Base-by-base conservation (phyloP, 164 flowering plant genomes). In the Warburgia ugandensis region DNA sequence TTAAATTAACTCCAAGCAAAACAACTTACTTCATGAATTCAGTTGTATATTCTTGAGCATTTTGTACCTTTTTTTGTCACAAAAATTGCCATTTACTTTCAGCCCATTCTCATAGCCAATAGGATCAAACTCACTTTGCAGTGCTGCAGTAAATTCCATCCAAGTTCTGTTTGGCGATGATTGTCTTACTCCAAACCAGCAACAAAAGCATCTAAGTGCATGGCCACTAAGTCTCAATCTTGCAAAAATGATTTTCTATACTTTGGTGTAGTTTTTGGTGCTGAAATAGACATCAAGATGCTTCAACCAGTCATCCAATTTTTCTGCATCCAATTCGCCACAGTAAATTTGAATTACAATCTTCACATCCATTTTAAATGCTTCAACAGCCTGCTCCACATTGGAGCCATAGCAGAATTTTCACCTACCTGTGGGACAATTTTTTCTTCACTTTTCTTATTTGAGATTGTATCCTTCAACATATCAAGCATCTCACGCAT, bases 211-310 rank as follows among this genome's bases (percentile, higher is more conserved):
- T 5, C 7, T 41, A 25, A 17, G 25, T 17, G 26, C 45, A 42
- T 42, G 45, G 3, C 26, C 26, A 7, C 28, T 26, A 42, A 2
- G 28, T 8, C 10, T 17, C 45, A 35, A 19, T 32, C 50, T 25
- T 3, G 59, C 59, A 55, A 55, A 45, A 23, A 22, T 55, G 10
- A n/a, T 22, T 19, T 45, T 31, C 22, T 55, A 44, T 7, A n/a
- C 6, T 33, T 55, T 17, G 2, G n/a, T 45, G 26, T 45, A 55
- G 0, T 13, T 0, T 5, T 35, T 45, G 19, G 35, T 55, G 28
- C 35, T 55, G 13, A 33, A 55, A 27, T 26, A 55, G 6, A 45
- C 35, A 7, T 55, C 44, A 9, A 55, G 14, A 2, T 13, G 12
- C 2, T 55, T 33, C 9, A 55, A 12, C 33, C 42, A 55, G 1